phyloP scores from a whole-genome alignment of 768 basidiomycete genomes.

The Boletus subparvulus region DNA sequence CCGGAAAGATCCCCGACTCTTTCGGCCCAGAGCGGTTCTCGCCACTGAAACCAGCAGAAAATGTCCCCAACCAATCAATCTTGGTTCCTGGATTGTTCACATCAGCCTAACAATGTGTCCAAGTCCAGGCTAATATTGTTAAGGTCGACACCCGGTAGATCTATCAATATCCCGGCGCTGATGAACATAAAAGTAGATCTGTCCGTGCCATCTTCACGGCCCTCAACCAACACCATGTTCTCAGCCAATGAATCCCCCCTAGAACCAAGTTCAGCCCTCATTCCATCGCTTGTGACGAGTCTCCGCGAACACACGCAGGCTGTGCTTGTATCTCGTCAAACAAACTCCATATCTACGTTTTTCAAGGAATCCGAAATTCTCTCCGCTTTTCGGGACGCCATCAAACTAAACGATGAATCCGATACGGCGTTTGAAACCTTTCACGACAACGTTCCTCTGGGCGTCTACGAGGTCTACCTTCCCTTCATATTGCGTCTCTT shows the following conservation, averaged over 20 bases:
- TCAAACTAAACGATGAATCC: background rate
- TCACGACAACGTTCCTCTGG: constrained; percentile 18
- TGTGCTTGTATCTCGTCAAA: constrained; percentile 23
- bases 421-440: constrained; percentile 6
- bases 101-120: no score
- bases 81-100: no score
- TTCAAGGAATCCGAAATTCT: constrained; percentile 17
- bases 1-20: background rate
- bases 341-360: constrained; percentile 18
- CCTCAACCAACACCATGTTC: no score
- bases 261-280: no score
- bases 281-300: background rate
- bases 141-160: no score
- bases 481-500: constrained; percentile 21
- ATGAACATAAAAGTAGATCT: no score
- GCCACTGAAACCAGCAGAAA: background rate
- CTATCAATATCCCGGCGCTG: no score
- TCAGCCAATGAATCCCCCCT: no score
- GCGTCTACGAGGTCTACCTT: constrained; percentile 17
- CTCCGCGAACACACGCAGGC: constrained; percentile 22
- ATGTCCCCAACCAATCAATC: no score
- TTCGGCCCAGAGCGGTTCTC: background rate
- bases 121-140: no score
- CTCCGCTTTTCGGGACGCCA: constrained; percentile 11
- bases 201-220: no score